Percentiles rank a stretch among this genome's conserved stretches.
Evolutionary conservation across 768 basidiomycete species (phyloP).

Genomic region (Melanogaster broomeanus): DNA sequence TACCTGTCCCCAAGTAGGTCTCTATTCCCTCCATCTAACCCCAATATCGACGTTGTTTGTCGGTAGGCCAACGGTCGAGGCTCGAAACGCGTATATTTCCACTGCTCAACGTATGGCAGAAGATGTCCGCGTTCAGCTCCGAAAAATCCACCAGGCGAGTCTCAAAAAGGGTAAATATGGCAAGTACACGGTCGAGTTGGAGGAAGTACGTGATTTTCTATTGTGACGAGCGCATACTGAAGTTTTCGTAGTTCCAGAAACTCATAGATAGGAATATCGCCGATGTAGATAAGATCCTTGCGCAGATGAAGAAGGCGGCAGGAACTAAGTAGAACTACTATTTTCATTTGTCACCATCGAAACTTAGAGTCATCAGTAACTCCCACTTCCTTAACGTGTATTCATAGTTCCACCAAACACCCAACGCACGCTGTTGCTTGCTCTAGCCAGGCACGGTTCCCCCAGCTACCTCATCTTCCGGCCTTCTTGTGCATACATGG

Average conservation of each 20-base stretch:
- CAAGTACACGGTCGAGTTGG: slow-evolving; percentile 69
- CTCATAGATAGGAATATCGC: slow-evolving; percentile 60
- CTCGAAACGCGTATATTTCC: slow-evolving; percentile 55
- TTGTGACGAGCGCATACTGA: neutral
- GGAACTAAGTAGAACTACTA: slow-evolving; percentile 30
- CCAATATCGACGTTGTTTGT: neutral
- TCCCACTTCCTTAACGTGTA: slow-evolving; percentile 7
- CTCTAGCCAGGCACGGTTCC: too few species aligned
- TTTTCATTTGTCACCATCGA: too few species aligned
- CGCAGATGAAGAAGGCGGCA: slow-evolving; percentile 61
- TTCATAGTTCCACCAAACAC: too few species aligned
- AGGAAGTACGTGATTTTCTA: slow-evolving; percentile 53
- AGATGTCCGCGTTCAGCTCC: slow-evolving; percentile 72
- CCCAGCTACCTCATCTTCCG: too few species aligned
- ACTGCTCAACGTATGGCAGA: slow-evolving; percentile 67
- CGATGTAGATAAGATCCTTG: slow-evolving; percentile 69
- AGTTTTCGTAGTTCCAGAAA: slow-evolving; percentile 64
- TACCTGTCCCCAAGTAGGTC: slow-evolving; percentile 77
- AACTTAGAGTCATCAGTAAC: slow-evolving; percentile 15
- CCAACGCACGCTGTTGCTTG: too few species aligned
- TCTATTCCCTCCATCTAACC: neutral
- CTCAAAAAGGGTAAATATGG: slow-evolving; percentile 69
- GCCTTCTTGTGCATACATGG: too few species aligned
- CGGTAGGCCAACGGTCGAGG: slow-evolving; percentile 74
- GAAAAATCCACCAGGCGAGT: slow-evolving; percentile 66